Conservation (phyloP, 169 alveolate genomes). For the Eimeria necatrix region DNA sequence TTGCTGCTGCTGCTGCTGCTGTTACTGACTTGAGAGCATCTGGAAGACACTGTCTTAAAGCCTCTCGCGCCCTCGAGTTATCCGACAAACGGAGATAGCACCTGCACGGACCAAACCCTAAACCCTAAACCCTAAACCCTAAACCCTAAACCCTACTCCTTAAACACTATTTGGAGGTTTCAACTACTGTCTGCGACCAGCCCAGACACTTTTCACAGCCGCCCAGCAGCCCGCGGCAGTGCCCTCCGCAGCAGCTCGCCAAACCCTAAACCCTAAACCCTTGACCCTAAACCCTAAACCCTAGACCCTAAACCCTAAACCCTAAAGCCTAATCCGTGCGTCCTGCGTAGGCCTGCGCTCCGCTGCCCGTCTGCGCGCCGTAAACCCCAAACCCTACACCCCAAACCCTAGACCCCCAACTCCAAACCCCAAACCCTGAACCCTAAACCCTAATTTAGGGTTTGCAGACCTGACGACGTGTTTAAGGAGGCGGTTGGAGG, state of each 20-base stretch:
- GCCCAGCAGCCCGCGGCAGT: conserved; percentile 47
- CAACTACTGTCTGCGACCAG: not conserved
- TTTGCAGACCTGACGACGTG: too few relatives aligned
- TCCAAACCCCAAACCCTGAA: not conserved
- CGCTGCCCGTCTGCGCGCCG: too few relatives aligned
- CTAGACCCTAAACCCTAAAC: too few relatives aligned
- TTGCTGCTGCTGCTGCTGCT: conserved; percentile 39
- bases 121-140: conserved; percentile 33
- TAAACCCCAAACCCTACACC: too few relatives aligned
- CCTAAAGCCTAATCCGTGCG: not conserved
- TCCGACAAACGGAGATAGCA: conserved; percentile 98
- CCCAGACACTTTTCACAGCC: not conserved
- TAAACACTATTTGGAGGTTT: not conserved
- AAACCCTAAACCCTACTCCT: conserved; percentile 17
- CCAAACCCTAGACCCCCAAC: too few relatives aligned
- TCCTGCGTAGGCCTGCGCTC: too few relatives aligned
- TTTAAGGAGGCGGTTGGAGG: conserved; percentile 74
- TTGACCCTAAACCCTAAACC: too few relatives aligned
- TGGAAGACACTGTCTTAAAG: conserved; percentile 90
- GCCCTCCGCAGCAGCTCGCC: conserved; percentile 82
- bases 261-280: too few relatives aligned
- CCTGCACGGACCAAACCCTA: conserved; percentile 80
- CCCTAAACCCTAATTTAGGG: too few relatives aligned
- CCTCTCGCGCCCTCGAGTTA: conserved; percentile 95
- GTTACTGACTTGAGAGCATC: conserved; percentile 73